A percentile compares a stretch with the other conserved stretches of the same genome.
Conservation (phyloP, 2,329 filamentous ascomycete species). For the Lecanosticta acicola region DNA sequence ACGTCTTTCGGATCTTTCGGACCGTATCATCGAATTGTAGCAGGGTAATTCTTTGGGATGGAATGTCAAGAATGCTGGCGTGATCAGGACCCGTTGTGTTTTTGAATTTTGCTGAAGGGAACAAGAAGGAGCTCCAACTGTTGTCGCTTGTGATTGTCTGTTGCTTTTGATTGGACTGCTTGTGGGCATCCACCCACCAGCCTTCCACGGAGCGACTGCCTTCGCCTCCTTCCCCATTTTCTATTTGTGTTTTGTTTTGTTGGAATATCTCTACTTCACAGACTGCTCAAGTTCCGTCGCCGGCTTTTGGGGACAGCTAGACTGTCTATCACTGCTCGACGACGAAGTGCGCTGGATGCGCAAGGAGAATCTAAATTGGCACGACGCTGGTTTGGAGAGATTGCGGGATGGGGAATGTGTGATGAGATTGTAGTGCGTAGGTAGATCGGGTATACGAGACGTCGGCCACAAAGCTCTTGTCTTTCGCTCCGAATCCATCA, state of each 20-base stretch:
- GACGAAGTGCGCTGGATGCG: constrained; percentile 6
- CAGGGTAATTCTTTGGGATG: neutral
- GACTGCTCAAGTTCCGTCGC: constrained; percentile 7
- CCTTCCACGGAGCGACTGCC: constrained; percentile 2
- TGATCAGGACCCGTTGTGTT: neutral
- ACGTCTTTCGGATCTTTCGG: constrained; percentile 5
- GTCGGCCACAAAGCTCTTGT: constrained; percentile 1
- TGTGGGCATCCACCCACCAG: too few relatives aligned
- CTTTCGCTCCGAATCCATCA: too few relatives aligned
- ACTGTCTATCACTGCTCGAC: neutral
- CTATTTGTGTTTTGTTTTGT: constrained; percentile 3
- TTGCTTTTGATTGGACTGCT: too few relatives aligned
- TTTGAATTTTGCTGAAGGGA: neutral
- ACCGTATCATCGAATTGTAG: constrained; percentile 4
- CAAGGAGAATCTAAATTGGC: constrained; percentile 6
- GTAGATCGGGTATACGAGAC: constrained; percentile 6
- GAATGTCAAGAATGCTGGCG: neutral
- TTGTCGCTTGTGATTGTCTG: too few relatives aligned
- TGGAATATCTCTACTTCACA: constrained; percentile 6
- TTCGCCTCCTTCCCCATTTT: constrained; percentile 3
- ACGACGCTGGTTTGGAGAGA: constrained; percentile 5
- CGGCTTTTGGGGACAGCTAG: too few relatives aligned
- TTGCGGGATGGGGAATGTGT: constrained; percentile 4
- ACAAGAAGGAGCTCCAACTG: constrained; percentile 7
- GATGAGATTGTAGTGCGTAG: constrained; percentile 7